Base-by-base conservation (phyloP, 805 yeast genomes). In the Pichia gijzeniarum region DNA sequence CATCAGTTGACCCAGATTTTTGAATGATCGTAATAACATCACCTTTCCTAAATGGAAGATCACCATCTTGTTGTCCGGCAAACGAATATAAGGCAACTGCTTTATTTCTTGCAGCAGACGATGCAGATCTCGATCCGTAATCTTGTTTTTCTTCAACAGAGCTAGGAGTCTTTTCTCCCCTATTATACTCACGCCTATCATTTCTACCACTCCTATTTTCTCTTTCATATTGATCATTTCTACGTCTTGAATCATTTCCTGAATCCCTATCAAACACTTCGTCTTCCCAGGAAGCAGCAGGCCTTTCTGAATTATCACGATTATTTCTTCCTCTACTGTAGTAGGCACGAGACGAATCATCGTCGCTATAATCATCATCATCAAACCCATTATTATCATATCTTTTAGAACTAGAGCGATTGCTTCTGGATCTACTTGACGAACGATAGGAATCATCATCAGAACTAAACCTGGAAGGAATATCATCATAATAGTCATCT, bases 31-130 rank as follows among this genome's bases (percentile, higher is more conserved):
- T 82, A 54, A 93, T 86, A 14, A 86, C 84, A 63, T 93, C 99
- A 45, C 99, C 99, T 70, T 93, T 93, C 54, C 79, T 82, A 73
- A 93, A 93, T 4, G 95, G 77, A 58, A 93, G 72, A 64, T 93
- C 99, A 5, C 97, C 97, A n/a, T 74, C 61, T 67, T 91, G 95
- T 64, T 90, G 95, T 22, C 97, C 98, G 42, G 81, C 84, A 64
- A 93, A 91, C 2, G 89, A 74, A 66, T 76, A 91, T 53, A 89
- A 70, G 0, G 99, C 99, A 49, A 88, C 82, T 1, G 96, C 99
- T 63, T 88, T 90, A 53, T 79, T 82, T 12, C 54, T 51, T 5
- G 83, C 73, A 35, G 62, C 64, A 13, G 71, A 41, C 14, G 72
- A 42, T 39, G 31, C 20, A 25, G 33, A 3, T 28, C 38, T 43